Base-by-base conservation (phyloP, 345 rosid species). In the Crucihimalaya himalaica region DNA sequence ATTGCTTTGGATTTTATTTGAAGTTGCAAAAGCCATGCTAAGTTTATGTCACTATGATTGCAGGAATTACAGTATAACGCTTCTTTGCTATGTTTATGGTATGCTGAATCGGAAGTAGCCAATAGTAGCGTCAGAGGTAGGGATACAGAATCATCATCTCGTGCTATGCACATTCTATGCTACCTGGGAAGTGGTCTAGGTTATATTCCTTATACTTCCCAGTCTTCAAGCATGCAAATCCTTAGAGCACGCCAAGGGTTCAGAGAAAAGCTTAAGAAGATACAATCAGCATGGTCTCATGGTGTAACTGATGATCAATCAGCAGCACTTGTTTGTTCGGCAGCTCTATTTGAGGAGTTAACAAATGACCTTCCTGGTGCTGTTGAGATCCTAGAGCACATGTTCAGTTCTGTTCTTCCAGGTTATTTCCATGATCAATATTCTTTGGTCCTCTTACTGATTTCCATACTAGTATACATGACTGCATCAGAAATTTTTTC, bases 211-310 rank as follows among this genome's bases (percentile, higher is more conserved):
- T 95, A 80, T 81, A 85, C 79, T 68, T 68, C 79, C 75, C 88
- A 83, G 75, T 92, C 92, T 47, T 87, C 90, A 27, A 86, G 85
- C 65, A 37, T 88, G 89, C 97, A 90, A 79, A 65, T 95, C 66
- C 84, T 95, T 63, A 88, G 92, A 83, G 97, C 97, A 9, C 98
- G 81, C 69, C 99, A 88, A 75, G 97, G 99, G 29, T 90, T 86
- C 71, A 86, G 80, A 75, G 98, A 95, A 56, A 85, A 70, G 78
- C 56, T 86, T 65, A 90, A 79, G 81, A 69, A 78, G 60, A 79
- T 85, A 45, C 78, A 80, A 72, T 83, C 90, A 54, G 77, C 88
- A 72, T 95, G 98, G 98, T 43, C 78, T 21, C 89, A 68, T 61
- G 96, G 99, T 78, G 62, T 71, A 64, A 73, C 88, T 60, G 85